Conservation (phyloP, 2,329 filamentous ascomycete genomes). For the Teratosphaeriaceae sp. region DNA sequence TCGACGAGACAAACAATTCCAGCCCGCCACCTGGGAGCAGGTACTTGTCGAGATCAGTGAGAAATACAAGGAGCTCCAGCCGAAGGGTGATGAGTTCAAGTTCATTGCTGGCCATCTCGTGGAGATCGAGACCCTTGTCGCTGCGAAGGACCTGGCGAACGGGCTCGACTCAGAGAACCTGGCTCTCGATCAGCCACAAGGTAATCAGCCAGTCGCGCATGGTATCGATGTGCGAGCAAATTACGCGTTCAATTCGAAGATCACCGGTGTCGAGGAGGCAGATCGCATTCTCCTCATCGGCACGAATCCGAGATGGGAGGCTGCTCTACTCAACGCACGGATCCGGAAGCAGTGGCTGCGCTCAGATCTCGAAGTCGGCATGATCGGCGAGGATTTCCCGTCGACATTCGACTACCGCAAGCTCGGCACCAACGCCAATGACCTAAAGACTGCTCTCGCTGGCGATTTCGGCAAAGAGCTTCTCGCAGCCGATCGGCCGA, state of each 20-base stretch:
- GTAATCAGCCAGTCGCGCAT: slow-evolving; percentile 78
- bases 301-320: slow-evolving; percentile 92
- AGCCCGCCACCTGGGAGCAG: slow-evolving; percentile 92
- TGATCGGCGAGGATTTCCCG: slow-evolving; percentile 84
- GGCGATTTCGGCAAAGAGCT: slow-evolving; percentile 93
- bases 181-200: slow-evolving; percentile 81
- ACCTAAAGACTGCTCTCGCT: slow-evolving; percentile 77
- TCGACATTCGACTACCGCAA: slow-evolving; percentile 96
- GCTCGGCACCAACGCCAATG: slow-evolving; percentile 68
- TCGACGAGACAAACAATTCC: slow-evolving; percentile 81
- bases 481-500: slow-evolving; percentile 76
- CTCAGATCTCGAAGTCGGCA: slow-evolving; percentile 85
- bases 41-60: slow-evolving; percentile 79
- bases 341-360: slow-evolving; percentile 98
- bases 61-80: slow-evolving; percentile 71
- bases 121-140: slow-evolving; percentile 88
- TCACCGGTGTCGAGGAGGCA: slow-evolving; percentile 88
- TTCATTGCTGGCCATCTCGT: slow-evolving; percentile 83
- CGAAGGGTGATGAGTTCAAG: slow-evolving; percentile 93
- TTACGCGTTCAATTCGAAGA: slow-evolving; percentile 94
- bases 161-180: slow-evolving; percentile 94
- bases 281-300: slow-evolving; percentile 88
- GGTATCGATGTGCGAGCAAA: slow-evolving; percentile 90
- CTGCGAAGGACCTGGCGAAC: slow-evolving; percentile 96
- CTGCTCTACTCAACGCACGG: slow-evolving; percentile 88